Base-by-base conservation (phyloP, 352 stramenopile species). In the Thraustochytrium sp. region DNA sequence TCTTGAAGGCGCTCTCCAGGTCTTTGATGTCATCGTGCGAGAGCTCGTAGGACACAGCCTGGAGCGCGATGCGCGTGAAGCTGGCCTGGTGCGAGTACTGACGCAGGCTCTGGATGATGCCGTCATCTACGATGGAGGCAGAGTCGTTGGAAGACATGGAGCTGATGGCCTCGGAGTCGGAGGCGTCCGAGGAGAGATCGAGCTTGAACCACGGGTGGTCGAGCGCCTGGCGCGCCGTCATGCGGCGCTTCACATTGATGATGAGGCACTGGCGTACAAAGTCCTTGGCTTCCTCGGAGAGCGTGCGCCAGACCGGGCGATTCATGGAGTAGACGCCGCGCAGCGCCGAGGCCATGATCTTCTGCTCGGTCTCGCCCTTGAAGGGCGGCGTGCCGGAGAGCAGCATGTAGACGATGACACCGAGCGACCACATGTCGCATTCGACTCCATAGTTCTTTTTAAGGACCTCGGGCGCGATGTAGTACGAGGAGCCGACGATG, bases 361-460 rank as follows among this genome's bases (percentile, higher is more conserved):
- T 74, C 36, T 77, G 46, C 38, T 87, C 94, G 51, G 93, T 96
- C 76, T 96, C 94, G 59, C 95, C 96, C 82, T 97, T 96, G 90
- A 98, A 99, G 8, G 96, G 96, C 5, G 95, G 92, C 84, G 97
- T 97, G 29, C 96, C 94, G 72, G 92, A 97, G n/a, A 98, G 88
- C 82, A 98, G 88, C 48, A 98, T 96, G 89, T 97, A 98, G 74
- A 92, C 94, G 82, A 98, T 98, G 83, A 98, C 93, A 54, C 94
- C 94, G 53, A 98, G 94, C 84, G 91, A 96, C 94, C 94, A 98
- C 38, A 98, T 87, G 84, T 98, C 94, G 62, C 94, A 97, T 38
- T 59, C 59, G n/a, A 76, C 36, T 18, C 75, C 75, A 29, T 84
- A 84, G 44, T 84, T 84, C 26, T 75, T 73, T 18, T 61, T 51